Evolutionary conservation across 352 stramenopile genomes (phyloP), one percentile per base, ranked within the genome.

Genomic region (Phytopythium aichiense): DNA sequence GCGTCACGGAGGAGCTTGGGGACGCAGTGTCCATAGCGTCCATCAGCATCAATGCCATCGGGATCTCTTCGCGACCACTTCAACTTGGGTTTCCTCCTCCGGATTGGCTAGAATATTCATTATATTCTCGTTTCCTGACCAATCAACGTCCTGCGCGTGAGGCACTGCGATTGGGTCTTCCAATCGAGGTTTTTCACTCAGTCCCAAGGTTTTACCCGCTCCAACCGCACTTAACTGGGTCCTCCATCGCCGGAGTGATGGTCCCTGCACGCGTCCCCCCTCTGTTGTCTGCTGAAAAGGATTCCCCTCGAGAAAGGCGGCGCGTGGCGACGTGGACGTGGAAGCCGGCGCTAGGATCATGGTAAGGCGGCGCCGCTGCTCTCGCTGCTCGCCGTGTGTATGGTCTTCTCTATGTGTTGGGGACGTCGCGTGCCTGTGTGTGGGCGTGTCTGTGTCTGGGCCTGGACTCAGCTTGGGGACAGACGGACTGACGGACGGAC

Each of bases 61-160:
- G 20, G 20, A 37, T 33, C 48, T 22, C 22, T 31, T 40, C 30
- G 28, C 25, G 15, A 22, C 33, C 53, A 60, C 54, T 60, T 60
- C 54, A 60, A 60, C 54, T 60, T 60, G 54, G n/a, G n/a, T n/a
- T n/a, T n/a, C n/a, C n/a, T 25, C 12, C 4, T 16, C 28, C 23
- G 42, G 30, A 63, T 63, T 63, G 43, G 57, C 4, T 43, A 30
- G 38, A 55, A 40, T 28, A 35, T 50, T 50, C 13, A 20, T 28
- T 23, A 40, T 15, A 40, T 16, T 15, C 35, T 7, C 18, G 23
- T 7, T 22, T 56, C 43, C 31, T 18, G 22, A 18, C 60, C 52
- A 65, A 65, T 65, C 38, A 43, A 7, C 22, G 7, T 20, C 18
- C 42, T 37, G 51, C 52, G 60, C 60, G 60, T 61, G 60, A 56